Evolutionary conservation across 176 grass and related monocot genomes (phyloP), one percentile per base, ranked within the genome.

Genomic region (Eragrostis nindensis): DNA sequence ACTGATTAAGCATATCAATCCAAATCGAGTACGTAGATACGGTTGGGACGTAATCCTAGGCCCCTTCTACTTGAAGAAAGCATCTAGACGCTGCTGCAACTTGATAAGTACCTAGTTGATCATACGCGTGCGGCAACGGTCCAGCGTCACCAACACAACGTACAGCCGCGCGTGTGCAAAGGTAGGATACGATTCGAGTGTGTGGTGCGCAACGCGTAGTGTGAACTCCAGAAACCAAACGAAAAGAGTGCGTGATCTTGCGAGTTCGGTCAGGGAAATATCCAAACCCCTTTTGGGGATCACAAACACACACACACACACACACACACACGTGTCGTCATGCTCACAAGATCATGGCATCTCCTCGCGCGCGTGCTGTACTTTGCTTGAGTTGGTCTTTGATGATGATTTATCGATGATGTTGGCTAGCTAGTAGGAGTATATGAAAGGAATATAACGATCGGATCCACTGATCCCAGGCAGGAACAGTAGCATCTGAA

Each of bases 261-360:
- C 3, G 53, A 22, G 19, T 55, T 62, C 62, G 27, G 55, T 72
- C 68, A 82, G 62, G 72, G 19, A 82, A 57, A 62, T 10, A 71
- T 48, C 42, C 27, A 44, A 48, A 81, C 70, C 10, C 41, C 21
- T 80, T 69, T 68, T 65, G 16, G 26, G 30, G 41, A 40, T 56
- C 15, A 24, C 8, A 38, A 16, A 69, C 38, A 41, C 41, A n/a
- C n/a, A n/a, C n/a, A n/a, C n/a, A n/a, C n/a, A n/a, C n/a, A n/a
- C n/a, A n/a, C n/a, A n/a, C 8, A 38, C 24, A 69, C 38, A 41
- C 41, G 54, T 11, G 1, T 36, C 26, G 42, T 62, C 12, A 49
- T 50, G 68, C 11, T 56, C 38, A 21, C 22, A 57, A 42, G 60
- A 56, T 50, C 24, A 14, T 79, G 29, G 12, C 60, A 78, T 79